Conservation (phyloP, 805 yeast species). For the Wickerhamomyces ciferrii region DNA sequence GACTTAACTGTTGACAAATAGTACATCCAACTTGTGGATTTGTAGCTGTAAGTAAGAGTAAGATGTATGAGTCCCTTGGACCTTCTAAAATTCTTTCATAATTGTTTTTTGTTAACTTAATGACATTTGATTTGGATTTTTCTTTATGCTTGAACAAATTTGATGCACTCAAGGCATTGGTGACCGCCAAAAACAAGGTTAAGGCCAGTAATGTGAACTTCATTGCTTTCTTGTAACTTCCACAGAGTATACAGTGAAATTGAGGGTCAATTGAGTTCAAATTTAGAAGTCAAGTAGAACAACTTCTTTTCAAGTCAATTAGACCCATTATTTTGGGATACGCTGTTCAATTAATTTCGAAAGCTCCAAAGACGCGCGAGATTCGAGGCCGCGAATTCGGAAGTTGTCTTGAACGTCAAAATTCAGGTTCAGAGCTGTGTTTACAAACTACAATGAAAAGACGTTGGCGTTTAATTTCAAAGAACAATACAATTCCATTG, state of each 20-base stretch:
- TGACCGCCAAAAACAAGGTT: neutral
- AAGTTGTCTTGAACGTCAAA: neutral
- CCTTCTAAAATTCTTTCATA: slow-evolving; percentile 53
- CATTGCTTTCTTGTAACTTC: neutral
- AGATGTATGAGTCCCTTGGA: slow-evolving; percentile 60
- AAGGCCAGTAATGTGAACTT: neutral
- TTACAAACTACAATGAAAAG: neutral
- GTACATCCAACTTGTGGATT: slow-evolving; percentile 71
- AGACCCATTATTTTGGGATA: neutral
- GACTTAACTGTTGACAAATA: slow-evolving; percentile 65
- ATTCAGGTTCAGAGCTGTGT: neutral
- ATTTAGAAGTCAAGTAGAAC: neutral
- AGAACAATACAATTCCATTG: neutral
- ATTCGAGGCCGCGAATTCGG: neutral
- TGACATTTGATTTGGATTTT: slow-evolving; percentile 29
- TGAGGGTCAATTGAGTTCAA: neutral
- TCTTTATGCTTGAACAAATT: slow-evolving; percentile 21
- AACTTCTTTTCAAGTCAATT: neutral
- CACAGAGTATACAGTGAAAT: neutral
- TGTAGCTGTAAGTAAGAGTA: slow-evolving; percentile 73
- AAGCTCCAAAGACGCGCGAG: neutral
- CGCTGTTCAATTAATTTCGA: neutral
- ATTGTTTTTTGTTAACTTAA: slow-evolving; percentile 55
- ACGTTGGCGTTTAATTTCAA: neutral
- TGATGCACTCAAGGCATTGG: slow-evolving; percentile 10